A percentile compares a stretch with the other conserved stretches of the same genome.
Evolutionary conservation across 768 basidiomycete genomes (phyloP).

Genomic region (Clitopilus hobsonii): DNA sequence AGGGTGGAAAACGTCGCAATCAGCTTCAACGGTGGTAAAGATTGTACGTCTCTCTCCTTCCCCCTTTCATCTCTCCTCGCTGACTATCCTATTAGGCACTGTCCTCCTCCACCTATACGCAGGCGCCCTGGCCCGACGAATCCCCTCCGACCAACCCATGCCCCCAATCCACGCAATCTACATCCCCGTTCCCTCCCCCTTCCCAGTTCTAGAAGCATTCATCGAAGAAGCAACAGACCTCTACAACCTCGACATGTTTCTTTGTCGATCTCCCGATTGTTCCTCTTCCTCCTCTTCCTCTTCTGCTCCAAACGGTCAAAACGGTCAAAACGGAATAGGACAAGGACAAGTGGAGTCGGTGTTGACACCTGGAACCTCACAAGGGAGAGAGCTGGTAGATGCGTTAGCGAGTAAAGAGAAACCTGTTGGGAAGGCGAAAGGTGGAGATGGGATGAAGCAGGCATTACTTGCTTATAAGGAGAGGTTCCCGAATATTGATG

Average conservation of each 20-base stretch:
- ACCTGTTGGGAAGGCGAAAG: constrained; percentile 49
- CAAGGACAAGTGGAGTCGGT: constrained; percentile 47
- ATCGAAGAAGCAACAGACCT: constrained; percentile 54
- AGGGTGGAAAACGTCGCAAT: constrained; percentile 62
- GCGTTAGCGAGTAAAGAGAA: not conserved
- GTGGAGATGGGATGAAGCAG: constrained; percentile 70
- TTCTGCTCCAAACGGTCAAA: no score
- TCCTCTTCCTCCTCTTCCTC: no score
- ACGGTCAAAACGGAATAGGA: no score
- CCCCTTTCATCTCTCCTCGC: no score
- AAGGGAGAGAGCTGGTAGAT: not conserved
- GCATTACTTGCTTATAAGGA: constrained; percentile 73
- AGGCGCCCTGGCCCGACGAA: constrained; percentile 55
- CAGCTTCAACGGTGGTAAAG: constrained; percentile 98
- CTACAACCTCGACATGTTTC: constrained; percentile 78
- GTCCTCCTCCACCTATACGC: constrained; percentile 90
- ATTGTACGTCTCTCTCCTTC: constrained; percentile 56
- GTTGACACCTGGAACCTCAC: constrained; percentile 24
- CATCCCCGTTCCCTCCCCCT: constrained; percentile 88
- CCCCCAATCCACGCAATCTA: constrained; percentile 67
- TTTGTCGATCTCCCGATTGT: constrained; percentile 40
- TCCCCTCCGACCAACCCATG: constrained; percentile 26
- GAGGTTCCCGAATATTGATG: constrained; percentile 60
- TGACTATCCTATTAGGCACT: constrained; percentile 57
- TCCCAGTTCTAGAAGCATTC: constrained; percentile 79